Base-by-base conservation (phyloP, 2,329 filamentous ascomycete genomes). In the Coniochaeta sp. region DNA sequence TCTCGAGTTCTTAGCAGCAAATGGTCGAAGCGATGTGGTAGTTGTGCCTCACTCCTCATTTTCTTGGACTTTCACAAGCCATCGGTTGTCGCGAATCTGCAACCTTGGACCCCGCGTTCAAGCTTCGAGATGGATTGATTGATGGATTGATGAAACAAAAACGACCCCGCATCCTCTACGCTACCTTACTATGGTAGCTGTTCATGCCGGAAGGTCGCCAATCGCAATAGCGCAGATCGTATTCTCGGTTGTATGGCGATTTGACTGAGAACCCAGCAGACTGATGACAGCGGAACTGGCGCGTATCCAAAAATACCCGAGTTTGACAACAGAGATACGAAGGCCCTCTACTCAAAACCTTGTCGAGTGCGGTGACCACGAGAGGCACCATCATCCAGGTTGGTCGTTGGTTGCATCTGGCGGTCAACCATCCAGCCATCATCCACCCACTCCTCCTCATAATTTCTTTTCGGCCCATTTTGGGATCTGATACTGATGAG, bases 101-200 rank as follows among this genome's bases (percentile, higher is more conserved):
- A 28, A 24, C 42, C 22, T 30, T n/a, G 24, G 26, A 30, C 22
- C 47, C 47, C 47, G 47, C 47, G 24, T 16, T 28, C 42, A 52
- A 52, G 26, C 14, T 8, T 52, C 14, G 32, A 40, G 26, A 58
- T 38, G 56, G 56, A 58, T 58, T 40, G 12, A 6, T 47, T n/a
- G n/a, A n/a, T n/a, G n/a, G n/a, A n/a, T n/a, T n/a, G n/a, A n/a
- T 22, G 56, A 58, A 58, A 58, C 56, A 14, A 6, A 17, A 52
- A 52, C 47, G 38, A 58, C 56, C 56, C 56, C 56, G 56, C 56
- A 58, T 58, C 24, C 16, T 30, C 26, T 26, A 12, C 16, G 8
- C n/a, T n/a, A n/a, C n/a, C n/a, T n/a, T n/a, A n/a, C n/a, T n/a
- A n/a, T n/a, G n/a, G n/a, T 30, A 50, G 22, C 24, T 30, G 24